A percentile compares a stretch with the other conserved stretches of the same genome.
phyloP scores from a whole-genome alignment of 306 rosid species.

The Trifolium repens region DNA sequence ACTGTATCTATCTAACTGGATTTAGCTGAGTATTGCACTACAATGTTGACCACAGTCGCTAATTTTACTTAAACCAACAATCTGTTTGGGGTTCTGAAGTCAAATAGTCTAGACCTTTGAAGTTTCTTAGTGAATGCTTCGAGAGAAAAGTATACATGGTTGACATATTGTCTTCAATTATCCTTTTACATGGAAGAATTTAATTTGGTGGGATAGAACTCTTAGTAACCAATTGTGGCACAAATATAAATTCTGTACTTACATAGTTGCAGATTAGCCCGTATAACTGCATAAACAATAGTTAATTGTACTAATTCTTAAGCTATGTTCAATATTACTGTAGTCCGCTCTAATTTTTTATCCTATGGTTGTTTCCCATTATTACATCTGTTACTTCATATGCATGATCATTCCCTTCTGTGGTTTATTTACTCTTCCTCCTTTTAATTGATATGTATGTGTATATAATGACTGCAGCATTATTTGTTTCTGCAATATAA shows the following conservation, averaged over 20 bases:
- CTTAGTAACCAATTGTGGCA: slow-evolving; percentile 15
- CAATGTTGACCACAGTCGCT: not conserved
- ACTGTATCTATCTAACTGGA: not conserved
- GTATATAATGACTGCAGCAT: slow-evolving; percentile 36
- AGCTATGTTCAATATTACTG: slow-evolving; percentile 18
- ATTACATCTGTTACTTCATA: not conserved
- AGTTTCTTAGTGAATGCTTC: not conserved
- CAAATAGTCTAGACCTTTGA: not conserved
- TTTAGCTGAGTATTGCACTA: not conserved
- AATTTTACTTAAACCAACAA: not conserved
- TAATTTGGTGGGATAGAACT: not conserved
- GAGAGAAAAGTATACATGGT: slow-evolving; percentile 23
- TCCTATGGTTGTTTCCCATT: slow-evolving; percentile 6
- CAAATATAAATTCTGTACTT: not conserved
- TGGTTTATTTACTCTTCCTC: not conserved
- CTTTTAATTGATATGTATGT: slow-evolving; percentile 32
- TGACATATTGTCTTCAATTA: slow-evolving; percentile 13
- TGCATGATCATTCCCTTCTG: slow-evolving; percentile 24
- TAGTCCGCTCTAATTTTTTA: not conserved
- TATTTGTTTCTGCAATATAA: slow-evolving; percentile 46
- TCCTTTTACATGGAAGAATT: slow-evolving; percentile 5
- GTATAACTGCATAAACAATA: not conserved
- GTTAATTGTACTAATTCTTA: slow-evolving; percentile 1
- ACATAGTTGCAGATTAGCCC: not conserved
- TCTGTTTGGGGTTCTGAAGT: not conserved